Evolutionary conservation across 129 eudicot genomes (phyloP), one percentile per base, ranked within the genome.

Genomic region (Ambrosia trifida): DNA sequence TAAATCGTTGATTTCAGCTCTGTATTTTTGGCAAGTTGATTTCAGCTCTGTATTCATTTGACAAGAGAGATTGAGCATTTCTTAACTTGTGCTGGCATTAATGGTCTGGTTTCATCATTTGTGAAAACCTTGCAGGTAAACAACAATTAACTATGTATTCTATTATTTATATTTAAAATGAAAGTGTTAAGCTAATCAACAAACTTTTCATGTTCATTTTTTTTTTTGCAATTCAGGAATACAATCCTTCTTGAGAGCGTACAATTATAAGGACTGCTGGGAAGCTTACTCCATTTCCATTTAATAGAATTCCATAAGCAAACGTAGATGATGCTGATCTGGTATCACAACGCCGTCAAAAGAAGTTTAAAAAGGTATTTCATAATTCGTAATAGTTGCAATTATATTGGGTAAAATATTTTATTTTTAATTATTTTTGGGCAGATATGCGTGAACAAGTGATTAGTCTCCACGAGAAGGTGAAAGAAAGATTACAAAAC

Each of bases 201-300:
- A 64, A 72, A 24, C 66, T 30, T 4, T 4, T 62, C 44, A 7
- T n/a, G 61, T 28, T 62, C 46, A 4, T 28, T 35, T 8, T 76
- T 38, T 54, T 54, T 51, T 49, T 14, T 74, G 18, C 11, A 59
- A 11, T 66, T 66, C 85, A 95, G 99, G 96, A 95, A 81, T 97
- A 95, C 76, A 95, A 95, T 77, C 86, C 99, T 74, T 79, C 99
- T 16, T 91, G 99, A 63, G 97, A 95, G 68, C 85, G 94, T 80
- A 90, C 99, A 54, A 90, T 90, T 64, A 91, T 90, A 67, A 84
- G 97, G 80, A 94, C 97, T 6, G 98, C 98, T 38, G 98, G 96
- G 44, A 94, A 94, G 93, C 96, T 94, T 44, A 89, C 95, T 0
- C 96, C 98, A 17, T 94, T 94, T 57, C 83, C 79, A 32, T 89